These are phyloP conservation scores for Trichoderma sp. DNA, from an alignment of 2,329 filamentous ascomycete genomes.

Conservation along the genomic window DNA sequence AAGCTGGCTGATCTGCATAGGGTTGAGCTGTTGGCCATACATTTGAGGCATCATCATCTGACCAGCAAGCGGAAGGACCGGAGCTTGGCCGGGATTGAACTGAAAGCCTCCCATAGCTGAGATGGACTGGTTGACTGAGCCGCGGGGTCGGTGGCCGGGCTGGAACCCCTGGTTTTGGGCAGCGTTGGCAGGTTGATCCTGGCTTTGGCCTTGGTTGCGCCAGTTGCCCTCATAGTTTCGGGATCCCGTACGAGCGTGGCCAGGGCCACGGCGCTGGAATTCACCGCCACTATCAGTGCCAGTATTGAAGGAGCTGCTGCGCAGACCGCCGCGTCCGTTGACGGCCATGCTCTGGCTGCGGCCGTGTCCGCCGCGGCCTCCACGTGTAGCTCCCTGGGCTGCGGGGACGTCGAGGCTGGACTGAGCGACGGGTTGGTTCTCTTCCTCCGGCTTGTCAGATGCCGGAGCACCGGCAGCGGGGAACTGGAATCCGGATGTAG, in stretches of 20 bases:
- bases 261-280: constrained; percentile 71
- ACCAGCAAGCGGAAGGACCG: constrained; percentile 80
- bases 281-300: constrained; percentile 47
- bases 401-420: constrained; percentile 36
- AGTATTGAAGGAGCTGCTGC: constrained; percentile 59
- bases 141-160: constrained; percentile 83
- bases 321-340: constrained; percentile 69
- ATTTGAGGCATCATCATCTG: constrained; percentile 85
- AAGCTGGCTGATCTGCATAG: constrained; percentile 83
- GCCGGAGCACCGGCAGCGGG: constrained; percentile 70
- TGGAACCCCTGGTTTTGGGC: constrained; percentile 75
- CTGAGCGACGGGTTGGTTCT: constrained; percentile 38
- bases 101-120: constrained; percentile 83
- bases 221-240: constrained; percentile 98
- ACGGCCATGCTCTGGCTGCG: constrained; percentile 91
- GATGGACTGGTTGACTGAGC: constrained; percentile 83
- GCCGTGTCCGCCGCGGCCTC: constrained; percentile 61
- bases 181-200: constrained; percentile 51
- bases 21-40: constrained; percentile 85
- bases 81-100: constrained; percentile 76
- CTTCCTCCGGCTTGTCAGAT: constrained; percentile 58
- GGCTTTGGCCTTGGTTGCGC: constrained; percentile 73
- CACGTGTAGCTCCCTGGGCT: constrained; percentile 46
- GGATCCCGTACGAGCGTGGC: constrained; percentile 79
- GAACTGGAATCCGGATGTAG: constrained; percentile 92